phyloP scores from a whole-genome alignment of 2,329 filamentous ascomycete genomes.

The Colletotrichum sp. region DNA sequence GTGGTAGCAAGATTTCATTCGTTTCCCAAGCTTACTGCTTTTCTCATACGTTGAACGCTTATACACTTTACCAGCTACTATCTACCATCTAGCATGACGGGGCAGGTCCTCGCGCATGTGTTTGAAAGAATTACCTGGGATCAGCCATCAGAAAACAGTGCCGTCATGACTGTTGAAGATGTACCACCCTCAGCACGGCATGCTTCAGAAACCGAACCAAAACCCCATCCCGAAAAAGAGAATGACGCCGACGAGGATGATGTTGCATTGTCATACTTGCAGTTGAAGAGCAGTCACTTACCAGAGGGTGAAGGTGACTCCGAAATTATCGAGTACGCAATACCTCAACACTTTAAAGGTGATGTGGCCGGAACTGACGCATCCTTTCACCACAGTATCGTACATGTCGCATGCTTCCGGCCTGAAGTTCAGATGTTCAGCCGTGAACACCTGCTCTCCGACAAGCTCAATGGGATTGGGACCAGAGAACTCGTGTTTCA shows the following conservation, averaged over 20 bases:
- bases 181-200: background rate
- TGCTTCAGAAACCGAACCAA: background rate
- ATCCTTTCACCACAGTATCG: background rate
- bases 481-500: background rate
- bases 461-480: background rate
- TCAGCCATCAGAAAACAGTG: background rate
- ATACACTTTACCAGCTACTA: background rate
- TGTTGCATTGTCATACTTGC: background rate
- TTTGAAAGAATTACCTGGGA: background rate
- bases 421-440: background rate
- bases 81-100: background rate
- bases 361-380: background rate
- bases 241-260: fast-evolving
- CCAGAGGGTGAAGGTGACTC: background rate
- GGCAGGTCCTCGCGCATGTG: background rate
- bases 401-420: background rate
- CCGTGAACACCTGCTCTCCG: background rate
- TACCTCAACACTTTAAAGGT: fast-evolving
- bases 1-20: background rate
- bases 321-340: background rate
- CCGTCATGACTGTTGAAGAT: background rate
- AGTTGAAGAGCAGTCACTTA: background rate
- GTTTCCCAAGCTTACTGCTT: background rate
- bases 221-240: fast-evolving
- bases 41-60: background rate